phyloP scores from a whole-genome alignment of 176 grass and related monocot species.

The Oryza punctata region DNA sequence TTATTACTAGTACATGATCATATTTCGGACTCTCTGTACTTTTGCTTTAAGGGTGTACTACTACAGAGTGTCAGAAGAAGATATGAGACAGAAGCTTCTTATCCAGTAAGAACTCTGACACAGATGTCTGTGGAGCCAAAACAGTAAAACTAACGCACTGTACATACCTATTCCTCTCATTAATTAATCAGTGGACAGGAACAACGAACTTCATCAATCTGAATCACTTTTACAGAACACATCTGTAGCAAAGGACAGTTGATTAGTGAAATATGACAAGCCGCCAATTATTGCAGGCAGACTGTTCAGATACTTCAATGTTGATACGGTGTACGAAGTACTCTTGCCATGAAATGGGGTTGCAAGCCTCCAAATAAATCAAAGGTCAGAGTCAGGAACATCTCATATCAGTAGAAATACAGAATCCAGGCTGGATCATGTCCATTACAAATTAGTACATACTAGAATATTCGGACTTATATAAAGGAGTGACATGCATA shows the following conservation, averaged over 20 bases:
- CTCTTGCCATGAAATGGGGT: not conserved
- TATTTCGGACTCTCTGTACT: not conserved
- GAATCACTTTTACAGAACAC: constrained; percentile 33
- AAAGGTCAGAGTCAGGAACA: constrained; percentile 3
- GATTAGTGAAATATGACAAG: constrained; percentile 36
- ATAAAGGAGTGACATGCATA: not conserved
- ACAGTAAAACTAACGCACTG: constrained; percentile 19
- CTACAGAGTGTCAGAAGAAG: constrained; percentile 44
- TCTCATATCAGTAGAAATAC: not conserved
- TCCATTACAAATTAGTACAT: not conserved
- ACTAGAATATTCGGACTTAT: not conserved
- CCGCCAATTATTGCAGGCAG: constrained; percentile 31
- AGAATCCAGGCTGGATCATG: not conserved
- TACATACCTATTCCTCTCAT: constrained; percentile 43
- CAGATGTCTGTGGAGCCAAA: constrained; percentile 35
- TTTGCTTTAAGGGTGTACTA: constrained; percentile 14
- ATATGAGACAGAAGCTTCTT: constrained; percentile 46
- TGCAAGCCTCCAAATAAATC: not conserved
- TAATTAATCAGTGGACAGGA: constrained; percentile 45
- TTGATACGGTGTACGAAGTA: constrained; percentile 5
- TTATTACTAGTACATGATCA: constrained; percentile 15
- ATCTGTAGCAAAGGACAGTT: not conserved
- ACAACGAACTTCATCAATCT: constrained; percentile 44
- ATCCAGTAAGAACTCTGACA: constrained; percentile 36
- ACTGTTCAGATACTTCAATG: constrained; percentile 27